Conservation (phyloP, 1,284 basidiomycete genomes). For the Cutaneotrichosporon sp. region DNA sequence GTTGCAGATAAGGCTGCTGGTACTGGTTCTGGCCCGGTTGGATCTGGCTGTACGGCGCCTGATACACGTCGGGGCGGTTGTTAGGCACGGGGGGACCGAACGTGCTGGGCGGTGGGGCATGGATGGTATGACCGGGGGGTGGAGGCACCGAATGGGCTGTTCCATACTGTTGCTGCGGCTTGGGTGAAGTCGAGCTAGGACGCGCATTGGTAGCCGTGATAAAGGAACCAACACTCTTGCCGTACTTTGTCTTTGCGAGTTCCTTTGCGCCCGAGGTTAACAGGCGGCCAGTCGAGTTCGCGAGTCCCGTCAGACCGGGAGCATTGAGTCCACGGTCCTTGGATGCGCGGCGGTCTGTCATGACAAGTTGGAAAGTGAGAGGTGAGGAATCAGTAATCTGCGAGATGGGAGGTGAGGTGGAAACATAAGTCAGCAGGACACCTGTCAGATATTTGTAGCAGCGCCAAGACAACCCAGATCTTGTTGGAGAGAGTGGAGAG, state of each 20-base stretch:
- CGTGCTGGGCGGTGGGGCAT: not conserved
- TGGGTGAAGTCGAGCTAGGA: not conserved
- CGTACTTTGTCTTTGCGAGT: not conserved
- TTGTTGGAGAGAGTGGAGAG: not conserved
- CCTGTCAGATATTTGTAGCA: not conserved
- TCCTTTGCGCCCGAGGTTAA: not conserved
- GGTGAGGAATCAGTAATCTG: not conserved
- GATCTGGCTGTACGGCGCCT: not conserved
- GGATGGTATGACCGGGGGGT: not conserved
- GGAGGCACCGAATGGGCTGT: not conserved
- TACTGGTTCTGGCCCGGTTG: not conserved
- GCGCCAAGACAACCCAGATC: not conserved
- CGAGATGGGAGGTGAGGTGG: not conserved
- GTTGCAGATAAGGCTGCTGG: not conserved
- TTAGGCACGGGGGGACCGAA: not conserved
- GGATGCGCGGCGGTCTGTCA: not conserved
- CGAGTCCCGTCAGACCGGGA: not conserved
- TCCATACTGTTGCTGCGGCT: not conserved
- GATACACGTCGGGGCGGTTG: not conserved
- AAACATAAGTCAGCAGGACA: not conserved
- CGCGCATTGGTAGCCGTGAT: not conserved
- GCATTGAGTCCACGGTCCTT: not conserved
- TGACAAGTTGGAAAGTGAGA: not conserved
- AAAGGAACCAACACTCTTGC: not conserved
- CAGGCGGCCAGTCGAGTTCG: not conserved